phyloP scores from a whole-genome alignment of 2,329 filamentous ascomycete genomes.

The Rhinocladiella mackenziei region DNA sequence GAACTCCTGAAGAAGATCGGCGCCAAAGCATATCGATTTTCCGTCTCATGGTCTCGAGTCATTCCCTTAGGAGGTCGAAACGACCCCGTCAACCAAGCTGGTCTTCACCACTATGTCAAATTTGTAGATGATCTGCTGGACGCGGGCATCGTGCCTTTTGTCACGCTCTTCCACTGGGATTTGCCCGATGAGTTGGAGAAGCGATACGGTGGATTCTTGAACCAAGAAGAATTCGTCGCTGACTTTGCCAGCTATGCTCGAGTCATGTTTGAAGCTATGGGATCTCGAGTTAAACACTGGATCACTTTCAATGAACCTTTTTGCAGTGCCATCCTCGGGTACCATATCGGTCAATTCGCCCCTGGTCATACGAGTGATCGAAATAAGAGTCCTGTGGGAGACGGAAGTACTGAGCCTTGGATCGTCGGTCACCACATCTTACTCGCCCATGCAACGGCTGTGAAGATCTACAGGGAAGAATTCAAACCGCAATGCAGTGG shows the following conservation, averaged over 20 bases:
- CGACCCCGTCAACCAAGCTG: slow-evolving; percentile 74
- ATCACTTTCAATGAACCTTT: slow-evolving; percentile 89
- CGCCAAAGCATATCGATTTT: slow-evolving; percentile 76
- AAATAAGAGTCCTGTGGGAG: slow-evolving; percentile 64
- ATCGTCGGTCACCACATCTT: slow-evolving; percentile 76
- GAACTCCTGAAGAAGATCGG: slow-evolving; percentile 69
- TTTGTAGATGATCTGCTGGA: slow-evolving; percentile 74
- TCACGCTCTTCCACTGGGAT: slow-evolving; percentile 88
- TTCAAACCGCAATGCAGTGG: slow-evolving; percentile 70
- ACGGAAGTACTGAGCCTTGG: slow-evolving; percentile 76
- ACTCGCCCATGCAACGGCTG: slow-evolving; percentile 72
- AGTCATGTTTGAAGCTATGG: slow-evolving; percentile 68
- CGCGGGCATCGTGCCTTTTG: slow-evolving; percentile 72
- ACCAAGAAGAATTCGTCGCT: slow-evolving; percentile 74
- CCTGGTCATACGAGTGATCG: slow-evolving; percentile 78
- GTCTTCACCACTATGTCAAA: slow-evolving; percentile 71
- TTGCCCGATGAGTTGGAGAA: slow-evolving; percentile 72
- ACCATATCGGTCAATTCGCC: slow-evolving; percentile 72
- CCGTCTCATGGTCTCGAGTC: slow-evolving; percentile 75
- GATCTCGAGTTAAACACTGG: slow-evolving; percentile 76
- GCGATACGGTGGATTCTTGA: slow-evolving; percentile 75
- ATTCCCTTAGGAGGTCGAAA: slow-evolving; percentile 80
- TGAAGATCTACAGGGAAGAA: slow-evolving; percentile 77
- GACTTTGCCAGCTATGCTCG: slow-evolving; percentile 78
- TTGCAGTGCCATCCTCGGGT: slow-evolving; percentile 77